Percentiles rank a stretch among this genome's conserved stretches.
These are phyloP conservation scores for Aureobasidium sp. DNA, from an alignment of 2,329 filamentous ascomycete genomes.

Conservation along the genomic window DNA sequence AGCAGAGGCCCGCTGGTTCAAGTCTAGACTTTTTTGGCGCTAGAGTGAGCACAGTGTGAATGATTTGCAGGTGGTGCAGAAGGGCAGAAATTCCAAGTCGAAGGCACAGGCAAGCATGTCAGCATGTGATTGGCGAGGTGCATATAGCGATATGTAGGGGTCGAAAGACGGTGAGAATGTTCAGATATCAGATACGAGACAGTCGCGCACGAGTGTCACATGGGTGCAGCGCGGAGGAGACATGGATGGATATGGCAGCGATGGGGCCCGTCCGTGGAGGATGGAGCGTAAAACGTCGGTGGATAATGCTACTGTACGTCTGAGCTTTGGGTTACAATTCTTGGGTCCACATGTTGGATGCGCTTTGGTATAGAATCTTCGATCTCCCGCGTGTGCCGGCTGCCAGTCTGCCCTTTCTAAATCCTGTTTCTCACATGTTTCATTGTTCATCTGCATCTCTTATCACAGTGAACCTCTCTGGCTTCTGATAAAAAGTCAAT, in stretches of 20 bases:
- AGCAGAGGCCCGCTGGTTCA: not conserved
- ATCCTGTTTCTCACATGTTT: not conserved
- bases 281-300: not conserved
- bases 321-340: not conserved
- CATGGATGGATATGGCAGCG: not conserved
- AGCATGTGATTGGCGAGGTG: conserved; percentile 10
- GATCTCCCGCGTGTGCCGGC: conserved; percentile 2
- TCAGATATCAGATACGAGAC: not conserved
- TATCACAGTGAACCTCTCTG: not conserved
- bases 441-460: not conserved
- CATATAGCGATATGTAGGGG: not conserved
- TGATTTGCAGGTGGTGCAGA: conserved; percentile 9
- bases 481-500: not conserved
- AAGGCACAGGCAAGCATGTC: conserved; percentile 1
- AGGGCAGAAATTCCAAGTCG: not conserved
- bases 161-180: not conserved
- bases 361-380: conserved; percentile 5
- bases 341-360: not conserved
- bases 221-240: not conserved
- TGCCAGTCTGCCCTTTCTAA: not conserved
- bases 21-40: conserved; percentile 11
- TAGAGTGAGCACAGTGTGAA: not conserved
- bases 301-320: not conserved
- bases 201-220: not conserved
- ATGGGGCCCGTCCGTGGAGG: not conserved